Evolutionary conservation across 1,139 yeast genomes (phyloP).

Genomic region (Zhuliangozyma parablackwelliae): DNA sequence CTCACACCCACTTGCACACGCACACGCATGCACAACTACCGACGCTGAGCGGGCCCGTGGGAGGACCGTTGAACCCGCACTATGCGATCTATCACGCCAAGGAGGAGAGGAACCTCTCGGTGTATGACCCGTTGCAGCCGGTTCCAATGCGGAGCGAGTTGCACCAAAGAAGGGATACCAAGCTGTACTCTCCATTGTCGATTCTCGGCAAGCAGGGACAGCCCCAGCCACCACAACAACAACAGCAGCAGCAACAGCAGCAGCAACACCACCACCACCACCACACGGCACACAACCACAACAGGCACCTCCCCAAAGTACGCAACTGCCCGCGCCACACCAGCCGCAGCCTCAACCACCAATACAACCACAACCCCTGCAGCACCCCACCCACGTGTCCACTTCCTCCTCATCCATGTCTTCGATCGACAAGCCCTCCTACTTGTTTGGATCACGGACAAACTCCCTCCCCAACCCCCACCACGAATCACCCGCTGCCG

Average conservation of each 20-base stretch:
- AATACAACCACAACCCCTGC: too few species aligned
- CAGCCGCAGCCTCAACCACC: conserved; percentile 2
- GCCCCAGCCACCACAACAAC: conserved; percentile 1
- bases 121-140: conserved; percentile 34
- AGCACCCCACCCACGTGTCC: neutral
- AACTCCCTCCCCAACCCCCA: conserved; percentile 22
- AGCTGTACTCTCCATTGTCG: conserved; percentile 3
- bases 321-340: conserved; percentile 1
- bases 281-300: neutral
- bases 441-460: conserved; percentile 14
- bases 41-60: too few species aligned
- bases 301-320: too few species aligned
- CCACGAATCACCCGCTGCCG: conserved; percentile 13
- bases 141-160: conserved; percentile 16
- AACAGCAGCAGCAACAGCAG: conserved; percentile 1
- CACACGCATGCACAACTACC: too few species aligned
- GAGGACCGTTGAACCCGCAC: conserved; percentile 30
- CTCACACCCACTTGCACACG: too few species aligned
- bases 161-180: conserved; percentile 2
- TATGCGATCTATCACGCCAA: conserved; percentile 20
- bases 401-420: conserved; percentile 1
- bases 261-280: conserved; percentile 1
- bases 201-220: neutral
- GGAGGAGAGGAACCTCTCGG: conserved; percentile 20
- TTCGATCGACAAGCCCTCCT: conserved; percentile 6